Evolutionary conservation across 768 basidiomycete species (phyloP), one percentile per base, ranked within the genome.

Genomic region (Amanita polypyramis): DNA sequence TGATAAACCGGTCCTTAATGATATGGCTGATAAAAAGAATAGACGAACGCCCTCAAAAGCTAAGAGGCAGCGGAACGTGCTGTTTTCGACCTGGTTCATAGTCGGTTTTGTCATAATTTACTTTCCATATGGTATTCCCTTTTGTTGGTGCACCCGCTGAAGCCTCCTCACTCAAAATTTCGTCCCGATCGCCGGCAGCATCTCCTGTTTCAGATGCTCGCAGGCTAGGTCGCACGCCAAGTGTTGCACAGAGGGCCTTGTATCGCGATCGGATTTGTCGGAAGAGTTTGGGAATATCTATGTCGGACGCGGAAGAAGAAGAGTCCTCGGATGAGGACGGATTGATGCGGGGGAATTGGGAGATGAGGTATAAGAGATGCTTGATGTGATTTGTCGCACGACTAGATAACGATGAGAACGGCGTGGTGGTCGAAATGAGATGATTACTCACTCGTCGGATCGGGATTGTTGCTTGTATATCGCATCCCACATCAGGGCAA

Each of bases 261-360:
- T 98, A 96, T 53, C 86, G 76, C 1, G 92, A 88, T 35, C 90
- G 77, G 51, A 97, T 93, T 52, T 88, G 80, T 21, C 82, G 76
- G 53, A 95, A 79, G 21, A 93, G 75, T 47, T 77, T 79, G 7
- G 80, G 65, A 38, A 95, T 76, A 62, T 96, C 92, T 12, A 83
- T 41, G 19, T 82, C 79, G 14, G 47, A 25, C 2, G 5, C 29
- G 1, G 23, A 20, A 7, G 42, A 1, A 15, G 43, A 58, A 1
- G 67, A 58, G n/a, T 58, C 51, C 19, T 65, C 60, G 4, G 66
- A 53, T 0, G 69, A 60, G 41, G 79, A 76, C 25, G 88, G 86
- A 62, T 98, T 96, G 44, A 70, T 64, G 19, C 67, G 74, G 1
- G 94, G 94, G 60, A 96, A 96, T 47, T 76, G 74, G 1, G 71